Percentiles rank a stretch among this genome's conserved stretches.
Conservation (phyloP, 768 basidiomycete genomes). For the Clitopilus passeckerianus region DNA sequence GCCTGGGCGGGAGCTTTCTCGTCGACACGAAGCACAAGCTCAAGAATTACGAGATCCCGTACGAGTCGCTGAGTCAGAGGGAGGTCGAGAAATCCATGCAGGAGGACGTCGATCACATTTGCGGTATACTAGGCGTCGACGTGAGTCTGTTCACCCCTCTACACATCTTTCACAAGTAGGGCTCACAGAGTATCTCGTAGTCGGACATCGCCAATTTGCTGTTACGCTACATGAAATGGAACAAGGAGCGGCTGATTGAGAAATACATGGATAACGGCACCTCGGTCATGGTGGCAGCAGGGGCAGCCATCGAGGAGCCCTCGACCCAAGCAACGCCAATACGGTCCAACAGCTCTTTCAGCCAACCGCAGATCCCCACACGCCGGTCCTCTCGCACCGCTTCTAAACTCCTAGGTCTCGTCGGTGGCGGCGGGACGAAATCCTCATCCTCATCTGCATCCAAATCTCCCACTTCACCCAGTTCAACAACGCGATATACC, state of each 20-base stretch:
- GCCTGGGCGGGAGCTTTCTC: constrained; percentile 59
- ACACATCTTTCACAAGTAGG: no score
- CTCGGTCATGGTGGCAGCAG: constrained; percentile 67
- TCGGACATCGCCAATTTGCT: constrained; percentile 67
- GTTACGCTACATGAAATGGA: constrained; percentile 85
- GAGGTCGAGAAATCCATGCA: constrained; percentile 78
- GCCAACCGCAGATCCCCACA: constrained; percentile 13
- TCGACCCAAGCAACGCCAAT: constrained; percentile 26
- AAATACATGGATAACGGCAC: constrained; percentile 94
- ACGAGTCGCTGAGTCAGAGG: constrained; percentile 64
- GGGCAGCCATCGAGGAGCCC: constrained; percentile 48
- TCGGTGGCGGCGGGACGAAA: background rate
- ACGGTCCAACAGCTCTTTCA: constrained; percentile 23
- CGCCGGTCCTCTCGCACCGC: constrained; percentile 32
- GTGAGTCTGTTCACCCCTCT: constrained; percentile 58
- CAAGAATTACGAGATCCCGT: constrained; percentile 85
- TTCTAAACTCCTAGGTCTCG: constrained; percentile 30
- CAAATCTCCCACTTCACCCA: constrained; percentile 22
- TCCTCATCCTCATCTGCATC: constrained; percentile 18
- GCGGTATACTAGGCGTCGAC: constrained; percentile 83
- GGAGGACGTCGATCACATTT: constrained; percentile 79
- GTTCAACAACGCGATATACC: constrained; percentile 16
- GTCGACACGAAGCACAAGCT: constrained; percentile 47
- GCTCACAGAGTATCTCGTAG: no score
- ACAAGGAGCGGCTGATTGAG: constrained; percentile 93